phyloP scores from a whole-genome alignment of 2,329 filamentous ascomycete species.

The Clonostachys byssicola region DNA sequence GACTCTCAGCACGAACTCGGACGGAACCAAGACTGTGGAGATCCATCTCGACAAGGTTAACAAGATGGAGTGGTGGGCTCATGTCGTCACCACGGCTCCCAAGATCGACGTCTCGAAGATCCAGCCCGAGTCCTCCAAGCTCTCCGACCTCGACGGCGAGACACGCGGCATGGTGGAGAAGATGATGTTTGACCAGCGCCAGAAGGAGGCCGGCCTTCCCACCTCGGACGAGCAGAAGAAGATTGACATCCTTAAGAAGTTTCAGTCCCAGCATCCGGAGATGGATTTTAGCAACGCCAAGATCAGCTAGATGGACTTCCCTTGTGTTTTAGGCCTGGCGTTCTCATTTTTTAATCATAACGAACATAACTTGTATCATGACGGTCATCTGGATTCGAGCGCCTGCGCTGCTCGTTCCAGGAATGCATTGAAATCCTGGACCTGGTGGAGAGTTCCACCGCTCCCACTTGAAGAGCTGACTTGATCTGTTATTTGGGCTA shows the following conservation, averaged over 20 bases:
- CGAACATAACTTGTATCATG: slow-evolving; percentile 3
- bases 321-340: background rate
- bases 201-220: slow-evolving; percentile 88
- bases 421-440: slow-evolving; percentile 60
- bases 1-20: slow-evolving; percentile 72
- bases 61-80: slow-evolving; percentile 98
- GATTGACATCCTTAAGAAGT: slow-evolving; percentile 86
- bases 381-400: slow-evolving; percentile 39
- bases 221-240: slow-evolving; percentile 96
- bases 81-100: slow-evolving; percentile 82
- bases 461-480: slow-evolving; percentile 42
- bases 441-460: slow-evolving; percentile 50
- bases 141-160: slow-evolving; percentile 90
- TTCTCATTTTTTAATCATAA: background rate
- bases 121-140: slow-evolving; percentile 84
- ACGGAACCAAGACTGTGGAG: slow-evolving; percentile 66
- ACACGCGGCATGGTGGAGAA: slow-evolving; percentile 98
- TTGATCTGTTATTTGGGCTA: slow-evolving; percentile 50
- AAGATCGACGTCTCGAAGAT: slow-evolving; percentile 96
- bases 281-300: slow-evolving; percentile 71
- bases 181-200: slow-evolving; percentile 99
- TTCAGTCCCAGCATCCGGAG: slow-evolving; percentile 74
- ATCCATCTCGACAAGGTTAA: slow-evolving; percentile 94
- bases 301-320: slow-evolving; percentile 40
- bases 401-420: slow-evolving; percentile 55